Evolutionary conservation across 2,329 filamentous ascomycete genomes (phyloP), one percentile per base, ranked within the genome.

Genomic region (Geoglossum cookeanum): DNA sequence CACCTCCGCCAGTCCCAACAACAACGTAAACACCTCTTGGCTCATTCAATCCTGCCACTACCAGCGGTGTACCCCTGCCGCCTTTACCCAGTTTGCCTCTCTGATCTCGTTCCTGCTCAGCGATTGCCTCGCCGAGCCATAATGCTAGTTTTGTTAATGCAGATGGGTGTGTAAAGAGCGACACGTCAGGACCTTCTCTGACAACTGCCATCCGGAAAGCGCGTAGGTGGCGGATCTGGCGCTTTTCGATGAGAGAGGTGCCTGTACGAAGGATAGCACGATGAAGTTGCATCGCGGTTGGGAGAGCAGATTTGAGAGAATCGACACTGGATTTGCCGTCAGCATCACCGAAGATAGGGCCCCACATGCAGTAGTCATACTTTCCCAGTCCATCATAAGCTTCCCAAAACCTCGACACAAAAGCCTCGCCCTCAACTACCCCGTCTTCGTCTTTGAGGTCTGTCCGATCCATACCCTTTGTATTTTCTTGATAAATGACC

Each of bases 151-250:
- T 96, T 1, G 90, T 94, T 29, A 98, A 73, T 1, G 92, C 92
- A 4, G 90, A 87, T 0, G 92, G 90, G 65, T 97, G 91, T 0
- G 84, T 89, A 70, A 98, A 98, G 9, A 97, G 77, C n/a, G 79
- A 72, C 0, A 94, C 85, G 64, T 97, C 92, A 0, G 90, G 88
- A 0, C 91, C 89, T 65, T 97, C 92, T 67, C 94, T 95, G 63
- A 98, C 89, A 3, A 97, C 85, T 37, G 87, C 94, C 77, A 98
- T 89, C 55, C 92, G 86, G 68, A 97, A 98, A 0, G 91, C 86
- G 53, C 88, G 82, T 15, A 98, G 75, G 68, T 96, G 89, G 42
- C 88, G 86, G 66, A 98, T 94, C 65, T 96, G 90, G 59, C 86
- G 84, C 72, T 98, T 98, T 62, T 88, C 87, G 59, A 98, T 85